Base-by-base conservation (phyloP, 768 basidiomycete genomes). In the Terana coerulea region DNA sequence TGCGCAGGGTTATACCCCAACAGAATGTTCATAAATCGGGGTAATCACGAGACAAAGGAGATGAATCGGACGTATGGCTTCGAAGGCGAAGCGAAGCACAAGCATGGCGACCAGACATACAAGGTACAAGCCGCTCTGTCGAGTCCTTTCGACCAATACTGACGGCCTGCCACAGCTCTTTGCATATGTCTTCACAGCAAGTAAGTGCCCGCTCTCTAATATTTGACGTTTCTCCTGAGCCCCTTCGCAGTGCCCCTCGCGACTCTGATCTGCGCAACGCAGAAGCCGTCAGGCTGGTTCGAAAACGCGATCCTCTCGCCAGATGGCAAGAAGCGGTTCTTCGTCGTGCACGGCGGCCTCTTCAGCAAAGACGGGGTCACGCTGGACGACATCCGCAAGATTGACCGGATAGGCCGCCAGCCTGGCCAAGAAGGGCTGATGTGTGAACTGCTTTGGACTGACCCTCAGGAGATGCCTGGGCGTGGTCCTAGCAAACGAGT, bases 381-480 rank as follows among this genome's bases (percentile, higher is more conserved):
- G 3, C 74, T 98, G 29, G 93, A 95, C 15, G 95, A 98, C 46
- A 84, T 98, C 57, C 82, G 87, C 22, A 89, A 90, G 67, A 85
- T 98, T 51, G 80, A 86, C 44, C 83, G 97, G 35, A 79, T 93
- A 55, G 91, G 91, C 26, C 75, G 80, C 51, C 95, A 99, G 66
- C 97, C 97, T 7, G 95, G 93, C 39, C 87, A 91, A 54, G 90
- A 94, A 61, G 95, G 95, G 2, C 69, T 98, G 42, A 98, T 99
- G 90, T 95, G 92, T 88, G 67, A 95, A 88, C 69, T 94, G 25
- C 78, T 98, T 14, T 98, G 95, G 95, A 95, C 94, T 3, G 95
- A 98, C 69, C 95, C 97, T 19, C 97, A 98, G 68, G 86, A 87
- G 35, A 61, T 72, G 34, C 83, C 83, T 10, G 97, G 97, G 22